A percentile compares a stretch with the other conserved stretches of the same genome.
Evolutionary conservation across 2,329 filamentous ascomycete genomes (phyloP).

Genomic region (Westerdykella ornata): DNA sequence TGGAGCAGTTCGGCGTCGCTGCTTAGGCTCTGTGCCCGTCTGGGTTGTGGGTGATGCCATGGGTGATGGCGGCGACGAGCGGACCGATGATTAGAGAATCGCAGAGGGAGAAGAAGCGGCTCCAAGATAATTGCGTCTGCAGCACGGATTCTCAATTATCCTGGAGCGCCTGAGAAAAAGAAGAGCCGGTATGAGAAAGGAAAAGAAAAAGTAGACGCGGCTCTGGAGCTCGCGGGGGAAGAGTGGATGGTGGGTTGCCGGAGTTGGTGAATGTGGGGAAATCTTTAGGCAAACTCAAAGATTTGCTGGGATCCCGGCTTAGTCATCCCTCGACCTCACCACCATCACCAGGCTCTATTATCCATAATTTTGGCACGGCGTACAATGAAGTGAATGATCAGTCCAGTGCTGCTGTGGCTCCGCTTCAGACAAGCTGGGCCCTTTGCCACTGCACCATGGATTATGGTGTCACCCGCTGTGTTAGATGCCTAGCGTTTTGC

Average conservation of each 20-base stretch:
- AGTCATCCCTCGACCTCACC: too few relatives aligned
- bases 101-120: constrained; percentile 22
- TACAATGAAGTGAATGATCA: too few relatives aligned
- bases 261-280: constrained; percentile 8
- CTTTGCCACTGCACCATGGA: too few relatives aligned
- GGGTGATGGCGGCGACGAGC: constrained; percentile 20
- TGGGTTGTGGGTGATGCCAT: constrained; percentile 6
- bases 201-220: constrained; percentile 12
- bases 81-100: constrained; percentile 19
- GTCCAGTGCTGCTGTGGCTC: too few relatives aligned
- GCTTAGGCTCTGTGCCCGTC: constrained; percentile 14
- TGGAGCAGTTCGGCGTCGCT: constrained; percentile 20
- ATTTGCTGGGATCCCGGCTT: background rate
- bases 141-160: constrained; percentile 34
- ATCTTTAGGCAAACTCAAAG: constrained; percentile 1
- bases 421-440: too few relatives aligned
- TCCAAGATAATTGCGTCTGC: constrained; percentile 38
- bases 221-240: constrained; percentile 8
- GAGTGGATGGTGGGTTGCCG: constrained; percentile 2
- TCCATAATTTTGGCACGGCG: too few relatives aligned
- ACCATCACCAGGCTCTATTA: too few relatives aligned
- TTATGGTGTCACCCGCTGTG: too few relatives aligned
- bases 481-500: too few relatives aligned
- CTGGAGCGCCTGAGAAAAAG: constrained; percentile 32
- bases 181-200: constrained; percentile 9